Evolutionary conservation across 2,329 filamentous ascomycete genomes (phyloP).

Genomic region (Fonsecaea nubica): DNA sequence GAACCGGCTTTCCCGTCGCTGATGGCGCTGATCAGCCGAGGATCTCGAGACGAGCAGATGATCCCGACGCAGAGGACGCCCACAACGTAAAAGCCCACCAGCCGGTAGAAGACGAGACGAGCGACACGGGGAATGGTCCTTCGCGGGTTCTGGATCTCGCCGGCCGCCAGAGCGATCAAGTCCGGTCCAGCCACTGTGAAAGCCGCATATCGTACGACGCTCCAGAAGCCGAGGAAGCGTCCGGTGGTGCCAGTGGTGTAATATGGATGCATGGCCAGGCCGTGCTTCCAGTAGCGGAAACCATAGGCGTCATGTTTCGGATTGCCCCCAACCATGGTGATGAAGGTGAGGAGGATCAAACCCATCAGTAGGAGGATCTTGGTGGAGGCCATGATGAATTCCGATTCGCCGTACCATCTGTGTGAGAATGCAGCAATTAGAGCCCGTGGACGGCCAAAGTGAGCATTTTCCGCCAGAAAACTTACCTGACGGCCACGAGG

Average conservation of each 20-base stretch:
- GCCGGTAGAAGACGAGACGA: constrained; percentile 77
- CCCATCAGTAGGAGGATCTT: constrained; percentile 74
- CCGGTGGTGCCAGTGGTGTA: constrained; percentile 70
- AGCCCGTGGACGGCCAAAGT: background rate
- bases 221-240: constrained; percentile 73
- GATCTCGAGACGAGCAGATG: constrained; percentile 70
- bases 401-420: constrained; percentile 71
- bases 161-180: constrained; percentile 66
- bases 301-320: constrained; percentile 72
- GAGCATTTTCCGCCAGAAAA: background rate
- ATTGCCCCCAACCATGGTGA: constrained; percentile 82
- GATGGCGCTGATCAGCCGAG: constrained; percentile 65
- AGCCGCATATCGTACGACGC: constrained; percentile 71
- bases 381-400: constrained; percentile 73
- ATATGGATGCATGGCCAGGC: constrained; percentile 71
- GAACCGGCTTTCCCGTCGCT: constrained; percentile 64
- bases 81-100: constrained; percentile 76
- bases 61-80: constrained; percentile 73
- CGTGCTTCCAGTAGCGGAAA: constrained; percentile 68
- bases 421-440: constrained; percentile 27
- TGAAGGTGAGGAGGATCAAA: constrained; percentile 75
- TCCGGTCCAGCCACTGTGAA: constrained; percentile 70
- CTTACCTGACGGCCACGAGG: constrained; percentile 68
- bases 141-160: constrained; percentile 72
- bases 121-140: constrained; percentile 74